phyloP scores from a whole-genome alignment of 2,329 filamentous ascomycete genomes.

The Sclerotinia nivalis region DNA sequence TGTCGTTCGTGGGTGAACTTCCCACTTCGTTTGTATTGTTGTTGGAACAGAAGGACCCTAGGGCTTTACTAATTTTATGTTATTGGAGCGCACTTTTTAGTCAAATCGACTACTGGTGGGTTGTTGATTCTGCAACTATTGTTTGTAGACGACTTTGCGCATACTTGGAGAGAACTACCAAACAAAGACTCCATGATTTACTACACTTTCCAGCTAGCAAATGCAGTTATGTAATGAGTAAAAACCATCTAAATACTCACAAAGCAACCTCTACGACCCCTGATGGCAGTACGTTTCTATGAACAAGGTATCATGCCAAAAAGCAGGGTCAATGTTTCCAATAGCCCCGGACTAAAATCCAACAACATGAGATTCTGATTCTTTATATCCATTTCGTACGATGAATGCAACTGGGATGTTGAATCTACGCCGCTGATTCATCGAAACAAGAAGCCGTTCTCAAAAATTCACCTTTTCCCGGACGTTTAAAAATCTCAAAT shows the following conservation, averaged over 20 bases:
- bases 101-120: conserved; percentile 22
- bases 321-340: background rate
- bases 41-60: conserved; percentile 11
- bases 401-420: background rate
- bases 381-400: background rate
- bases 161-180: background rate
- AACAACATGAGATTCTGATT: background rate
- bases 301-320: background rate
- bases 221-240: background rate
- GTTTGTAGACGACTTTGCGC: conserved; percentile 19
- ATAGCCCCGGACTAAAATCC: background rate
- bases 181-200: background rate
- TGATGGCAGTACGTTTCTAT: background rate
- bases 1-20: conserved; percentile 21
- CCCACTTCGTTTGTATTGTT: conserved; percentile 4
- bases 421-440: background rate
- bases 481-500: background rate
- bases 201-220: background rate
- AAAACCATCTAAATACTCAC: background rate
- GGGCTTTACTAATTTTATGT: conserved; percentile 20
- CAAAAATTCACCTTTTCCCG: background rate
- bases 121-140: conserved; percentile 11
- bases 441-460: background rate
- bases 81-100: conserved; percentile 24
- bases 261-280: background rate